A percentile compares a stretch with the other conserved stretches of the same genome.
Conservation (phyloP, 2,329 filamentous ascomycete species). For the Pestalotiopsis sp. region DNA sequence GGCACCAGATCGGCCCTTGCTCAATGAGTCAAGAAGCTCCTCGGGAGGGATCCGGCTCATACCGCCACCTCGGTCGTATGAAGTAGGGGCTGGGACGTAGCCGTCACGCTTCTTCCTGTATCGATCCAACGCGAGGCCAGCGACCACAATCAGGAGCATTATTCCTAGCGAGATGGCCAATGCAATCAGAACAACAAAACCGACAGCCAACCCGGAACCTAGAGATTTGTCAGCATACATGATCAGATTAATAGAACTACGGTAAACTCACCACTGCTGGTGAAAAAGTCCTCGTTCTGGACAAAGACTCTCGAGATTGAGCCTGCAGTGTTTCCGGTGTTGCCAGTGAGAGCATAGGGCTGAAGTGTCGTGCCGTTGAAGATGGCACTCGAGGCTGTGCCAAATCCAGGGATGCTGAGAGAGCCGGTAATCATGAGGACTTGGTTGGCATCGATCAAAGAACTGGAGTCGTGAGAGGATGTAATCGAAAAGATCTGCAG, state of each 20-base stretch:
- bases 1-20: conserved; percentile 46
- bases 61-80: conserved; percentile 59
- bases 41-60: conserved; percentile 62
- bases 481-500: conserved; percentile 79
- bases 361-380: conserved; percentile 80
- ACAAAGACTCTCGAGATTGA: conserved; percentile 83
- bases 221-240: conserved; percentile 17
- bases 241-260: background rate
- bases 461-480: conserved; percentile 62
- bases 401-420: conserved; percentile 73
- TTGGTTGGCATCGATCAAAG: conserved; percentile 66
- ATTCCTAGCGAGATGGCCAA: conserved; percentile 76
- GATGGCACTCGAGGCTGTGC: conserved; percentile 80
- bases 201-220: conserved; percentile 65
- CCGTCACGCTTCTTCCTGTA: conserved; percentile 76
- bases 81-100: conserved; percentile 74
- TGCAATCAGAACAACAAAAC: conserved; percentile 78
- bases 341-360: conserved; percentile 80
- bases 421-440: conserved; percentile 83
- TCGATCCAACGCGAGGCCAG: conserved; percentile 74
- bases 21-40: conserved; percentile 57
- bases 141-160: conserved; percentile 75
- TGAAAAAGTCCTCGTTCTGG: conserved; percentile 77
- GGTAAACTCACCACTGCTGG: conserved; percentile 53
- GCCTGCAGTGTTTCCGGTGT: conserved; percentile 62